Percentiles rank a stretch among this genome's conserved stretches.
Conservation (phyloP, 1,284 basidiomycete species). For the Heimioporus punctisporus region DNA sequence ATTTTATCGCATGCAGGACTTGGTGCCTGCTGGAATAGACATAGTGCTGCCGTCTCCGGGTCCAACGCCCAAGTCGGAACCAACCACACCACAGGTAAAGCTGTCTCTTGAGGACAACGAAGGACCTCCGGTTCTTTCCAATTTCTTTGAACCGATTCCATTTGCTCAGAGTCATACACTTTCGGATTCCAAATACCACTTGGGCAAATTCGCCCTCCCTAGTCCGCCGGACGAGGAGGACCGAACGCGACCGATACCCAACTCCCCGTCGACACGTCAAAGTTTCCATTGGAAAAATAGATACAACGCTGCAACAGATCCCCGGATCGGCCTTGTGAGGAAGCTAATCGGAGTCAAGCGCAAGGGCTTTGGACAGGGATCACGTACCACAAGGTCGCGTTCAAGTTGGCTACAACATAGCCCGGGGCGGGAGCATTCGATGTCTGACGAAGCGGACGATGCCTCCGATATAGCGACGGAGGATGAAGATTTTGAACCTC, state of each 20-base stretch:
- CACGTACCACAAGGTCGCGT: slow-evolving; percentile 30
- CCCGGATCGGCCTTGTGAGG: slow-evolving; percentile 61
- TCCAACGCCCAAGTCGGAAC: slow-evolving; percentile 43
- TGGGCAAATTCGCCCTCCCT: slow-evolving; percentile 75
- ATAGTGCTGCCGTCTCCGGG: slow-evolving; percentile 43
- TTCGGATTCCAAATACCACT: slow-evolving; percentile 70
- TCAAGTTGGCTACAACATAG: slow-evolving; percentile 41
- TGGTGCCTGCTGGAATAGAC: slow-evolving; percentile 30
- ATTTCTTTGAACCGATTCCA: slow-evolving; percentile 67
- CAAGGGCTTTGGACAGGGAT: slow-evolving; percentile 41
- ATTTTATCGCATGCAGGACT: slow-evolving; percentile 17
- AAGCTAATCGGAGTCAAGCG: slow-evolving; percentile 69
- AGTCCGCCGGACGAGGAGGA: slow-evolving; percentile 58
- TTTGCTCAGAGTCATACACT: slow-evolving; percentile 62
- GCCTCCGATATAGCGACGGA: slow-evolving; percentile 40
- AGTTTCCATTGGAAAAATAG: slow-evolving; percentile 44
- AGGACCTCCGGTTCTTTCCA: slow-evolving; percentile 11
- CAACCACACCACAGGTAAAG: slow-evolving; percentile 55
- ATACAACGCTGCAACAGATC: slow-evolving; percentile 66
- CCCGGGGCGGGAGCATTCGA: slow-evolving; percentile 35
- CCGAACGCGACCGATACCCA: slow-evolving; percentile 30
- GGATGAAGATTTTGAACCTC: slow-evolving; percentile 37
- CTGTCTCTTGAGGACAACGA: slow-evolving; percentile 29
- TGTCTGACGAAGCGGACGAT: slow-evolving; percentile 24
- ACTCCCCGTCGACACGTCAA: slow-evolving; percentile 11